Conservation (phyloP, 2,329 filamentous ascomycete genomes). For the Alternaria gansuensis region DNA sequence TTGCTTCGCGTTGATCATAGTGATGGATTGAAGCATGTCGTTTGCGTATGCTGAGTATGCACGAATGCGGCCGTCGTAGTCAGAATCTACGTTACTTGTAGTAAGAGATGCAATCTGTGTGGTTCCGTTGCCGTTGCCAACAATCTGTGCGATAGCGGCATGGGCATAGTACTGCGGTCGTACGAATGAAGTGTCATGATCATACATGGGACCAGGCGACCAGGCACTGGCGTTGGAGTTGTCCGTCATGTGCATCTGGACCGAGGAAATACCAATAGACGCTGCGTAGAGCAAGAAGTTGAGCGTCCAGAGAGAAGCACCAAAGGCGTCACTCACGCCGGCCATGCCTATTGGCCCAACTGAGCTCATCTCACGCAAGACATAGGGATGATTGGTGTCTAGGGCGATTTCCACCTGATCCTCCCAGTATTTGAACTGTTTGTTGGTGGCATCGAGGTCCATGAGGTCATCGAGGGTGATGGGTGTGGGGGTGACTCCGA, state of each 20-base stretch:
- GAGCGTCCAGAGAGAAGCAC: conserved; percentile 61
- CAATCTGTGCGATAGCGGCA: conserved; percentile 61
- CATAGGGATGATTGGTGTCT: conserved; percentile 57
- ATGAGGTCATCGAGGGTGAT: conserved; percentile 59
- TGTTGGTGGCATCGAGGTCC: conserved; percentile 58
- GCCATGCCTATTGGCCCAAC: conserved; percentile 60
- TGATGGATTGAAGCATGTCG: conserved; percentile 54
- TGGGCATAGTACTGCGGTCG: conserved; percentile 62
- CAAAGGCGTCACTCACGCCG: conserved; percentile 60
- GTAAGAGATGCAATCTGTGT: conserved; percentile 55
- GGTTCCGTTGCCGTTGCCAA: conserved; percentile 58
- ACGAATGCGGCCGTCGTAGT: conserved; percentile 55
- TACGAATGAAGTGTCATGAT: conserved; percentile 55
- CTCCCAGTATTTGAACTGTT: conserved; percentile 60
- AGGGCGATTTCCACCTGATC: conserved; percentile 56
- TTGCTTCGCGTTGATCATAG: conserved; percentile 59
- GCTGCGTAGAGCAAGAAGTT: conserved; percentile 63
- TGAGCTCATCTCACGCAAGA: conserved; percentile 62
- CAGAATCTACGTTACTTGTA: conserved; percentile 42
- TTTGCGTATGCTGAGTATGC: conserved; percentile 59
- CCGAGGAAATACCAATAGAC: conserved; percentile 58
- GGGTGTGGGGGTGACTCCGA: conserved; percentile 57
- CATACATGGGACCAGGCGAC: conserved; percentile 57
- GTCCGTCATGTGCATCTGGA: conserved; percentile 65
- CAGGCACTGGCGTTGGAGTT: conserved; percentile 62